Conservation (phyloP, 345 rosid species). For the Citrus sp. region DNA sequence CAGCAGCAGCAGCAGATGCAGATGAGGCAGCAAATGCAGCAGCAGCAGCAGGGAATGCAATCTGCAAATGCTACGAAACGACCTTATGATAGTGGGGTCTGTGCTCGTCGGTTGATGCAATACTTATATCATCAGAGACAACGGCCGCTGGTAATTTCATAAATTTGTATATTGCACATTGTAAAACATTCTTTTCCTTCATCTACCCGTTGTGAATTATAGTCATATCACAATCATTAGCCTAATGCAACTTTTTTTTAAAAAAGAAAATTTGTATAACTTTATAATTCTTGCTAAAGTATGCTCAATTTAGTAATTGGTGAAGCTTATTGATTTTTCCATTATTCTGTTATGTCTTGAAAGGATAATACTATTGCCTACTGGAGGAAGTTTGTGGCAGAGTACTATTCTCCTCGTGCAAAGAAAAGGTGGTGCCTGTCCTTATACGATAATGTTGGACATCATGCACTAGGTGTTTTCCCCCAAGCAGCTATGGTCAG, state of each 20-base stretch:
- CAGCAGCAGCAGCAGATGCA: slow-evolving; percentile 75
- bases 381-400: slow-evolving; percentile 93
- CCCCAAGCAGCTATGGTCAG: slow-evolving; percentile 96
- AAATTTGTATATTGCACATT: background rate
- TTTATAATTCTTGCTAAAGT: background rate
- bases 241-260: background rate
- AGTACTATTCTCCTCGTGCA: slow-evolving; percentile 94
- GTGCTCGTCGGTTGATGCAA: slow-evolving; percentile 96
- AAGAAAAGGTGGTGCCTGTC: slow-evolving; percentile 99
- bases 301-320: slow-evolving; percentile 5
- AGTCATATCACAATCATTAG: background rate
- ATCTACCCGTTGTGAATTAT: background rate
- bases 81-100: slow-evolving; percentile 71
- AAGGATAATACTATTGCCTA: slow-evolving; percentile 87
- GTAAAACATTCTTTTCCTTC: background rate
- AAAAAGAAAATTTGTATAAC: background rate
- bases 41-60: slow-evolving; percentile 64
- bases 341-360: slow-evolving; percentile 14
- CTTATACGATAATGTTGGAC: slow-evolving; percentile 79
- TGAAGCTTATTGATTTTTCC: background rate
- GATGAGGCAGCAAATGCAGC: slow-evolving; percentile 76
- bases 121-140: slow-evolving; percentile 92
- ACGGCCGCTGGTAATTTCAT: slow-evolving; percentile 68
- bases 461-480: slow-evolving; percentile 91
- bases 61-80: slow-evolving; percentile 47